Base-by-base conservation (phyloP, 1,284 basidiomycete genomes). In the Ustilago trichophora region DNA sequence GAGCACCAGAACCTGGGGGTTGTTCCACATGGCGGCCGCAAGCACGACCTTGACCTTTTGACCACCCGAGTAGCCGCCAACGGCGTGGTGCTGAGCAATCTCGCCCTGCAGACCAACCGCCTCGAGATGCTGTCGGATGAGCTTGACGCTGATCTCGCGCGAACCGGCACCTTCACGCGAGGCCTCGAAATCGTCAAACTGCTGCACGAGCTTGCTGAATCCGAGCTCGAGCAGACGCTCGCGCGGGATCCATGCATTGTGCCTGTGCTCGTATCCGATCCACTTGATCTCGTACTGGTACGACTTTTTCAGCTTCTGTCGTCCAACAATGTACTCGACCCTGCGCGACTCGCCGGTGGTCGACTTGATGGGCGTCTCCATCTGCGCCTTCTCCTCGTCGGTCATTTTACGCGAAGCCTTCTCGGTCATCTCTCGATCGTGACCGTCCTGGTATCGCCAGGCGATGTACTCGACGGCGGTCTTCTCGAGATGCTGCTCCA, bases 391-490 rank as follows among this genome's bases (percentile, higher is more conserved):
- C 80, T 98, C 95, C 82, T 92, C 94, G 37, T 87, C 87, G n/a
- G 92, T 91, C 68, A 98, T 83, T 32, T 89, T 88, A 68, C 95
- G 92, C 21, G 93, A 95, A 13, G 77, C 79, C 84, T 97, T 98
- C 84, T 96, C 93, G 68, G 96, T 83, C 56, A 97, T 85, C 83
- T 98, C 86, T 89, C 94, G 91, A 85, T 98, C 95, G 83, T 96
- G 91, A 42, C 95, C 96, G 82, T 97, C 94, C 83, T 98, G 94
- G 88, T 94, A 98, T 77, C 95, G 91, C 95, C 95, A 98, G 84
- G 95, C 92, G 76, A 79, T 81, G 70, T 81, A 81, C 43, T 80
- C 71, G 52, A 70, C 68, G 7, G 79, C 76, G 10, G 74, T 66
- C 73, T 81, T 81, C 45, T 81, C 79, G 13, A 81, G 69, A 50